Conservation (phyloP, 352 stramenopile genomes). For the Pythium rhizo-oryzae region DNA sequence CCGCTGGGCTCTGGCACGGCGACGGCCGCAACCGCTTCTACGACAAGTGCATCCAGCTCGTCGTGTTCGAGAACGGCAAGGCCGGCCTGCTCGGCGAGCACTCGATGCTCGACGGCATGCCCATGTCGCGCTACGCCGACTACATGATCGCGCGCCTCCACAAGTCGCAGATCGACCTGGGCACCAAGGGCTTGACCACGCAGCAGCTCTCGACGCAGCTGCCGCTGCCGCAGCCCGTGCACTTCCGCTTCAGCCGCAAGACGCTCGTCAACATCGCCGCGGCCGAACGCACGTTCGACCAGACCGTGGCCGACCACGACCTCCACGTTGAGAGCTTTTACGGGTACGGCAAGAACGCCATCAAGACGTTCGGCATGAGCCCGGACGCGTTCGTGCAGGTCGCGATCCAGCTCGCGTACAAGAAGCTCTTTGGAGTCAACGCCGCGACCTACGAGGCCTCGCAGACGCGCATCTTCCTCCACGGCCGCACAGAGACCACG, state of each 20-base stretch:
- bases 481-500: constrained; percentile 94
- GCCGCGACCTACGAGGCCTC: constrained; percentile 94
- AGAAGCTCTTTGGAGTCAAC: constrained; percentile 67
- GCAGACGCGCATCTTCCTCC: constrained; percentile 93
- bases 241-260: constrained; percentile 53
- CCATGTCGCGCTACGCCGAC: constrained; percentile 73
- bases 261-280: constrained; percentile 52
- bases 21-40: constrained; percentile 96
- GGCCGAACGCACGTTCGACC: constrained; percentile 64
- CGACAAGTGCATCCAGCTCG: constrained; percentile 97
- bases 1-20: constrained; percentile 73
- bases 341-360: constrained; percentile 86
- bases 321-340: constrained; percentile 88
- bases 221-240: constrained; percentile 41
- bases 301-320: constrained; percentile 85
- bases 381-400: constrained; percentile 97
- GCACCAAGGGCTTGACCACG: constrained; percentile 42
- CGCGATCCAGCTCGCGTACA: constrained; percentile 94
- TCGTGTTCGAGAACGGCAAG: constrained; percentile 96
- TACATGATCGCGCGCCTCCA: constrained; percentile 62
- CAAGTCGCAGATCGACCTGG: constrained; percentile 52
- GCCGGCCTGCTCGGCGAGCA: constrained; percentile 94
- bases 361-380: constrained; percentile 91
- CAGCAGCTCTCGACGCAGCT: constrained; percentile 33
- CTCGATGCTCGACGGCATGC: constrained; percentile 90